These are phyloP conservation scores for Sherardia arvensis DNA, from an alignment of 257 asterid genomes.

Conservation along the genomic window DNA sequence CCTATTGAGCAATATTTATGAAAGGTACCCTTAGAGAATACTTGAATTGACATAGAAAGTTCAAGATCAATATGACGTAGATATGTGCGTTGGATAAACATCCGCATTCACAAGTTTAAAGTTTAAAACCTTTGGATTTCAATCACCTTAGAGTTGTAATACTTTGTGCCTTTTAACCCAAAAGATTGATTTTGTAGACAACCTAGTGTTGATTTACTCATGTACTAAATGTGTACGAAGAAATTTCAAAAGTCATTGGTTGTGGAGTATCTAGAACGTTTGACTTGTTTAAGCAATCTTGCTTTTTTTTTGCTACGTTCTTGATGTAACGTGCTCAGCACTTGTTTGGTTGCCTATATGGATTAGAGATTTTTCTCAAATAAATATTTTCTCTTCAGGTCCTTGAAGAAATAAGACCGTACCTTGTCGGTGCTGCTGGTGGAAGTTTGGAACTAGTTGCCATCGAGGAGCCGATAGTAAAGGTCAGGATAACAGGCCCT, in stretches of 20 bases:
- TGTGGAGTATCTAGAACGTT: too few relatives aligned
- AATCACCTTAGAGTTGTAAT: not conserved
- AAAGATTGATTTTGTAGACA: not conserved
- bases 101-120: not conserved
- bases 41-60: not conserved
- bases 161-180: not conserved
- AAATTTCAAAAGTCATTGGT: not conserved
- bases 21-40: not conserved
- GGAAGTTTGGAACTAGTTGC: slow-evolving; percentile 77
- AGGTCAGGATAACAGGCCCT: slow-evolving; percentile 84
- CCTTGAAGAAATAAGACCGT: slow-evolving; percentile 90
- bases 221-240: not conserved
- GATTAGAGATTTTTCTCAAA: too few relatives aligned
- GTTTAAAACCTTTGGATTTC: not conserved
- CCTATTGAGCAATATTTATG: not conserved
- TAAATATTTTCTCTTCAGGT: slow-evolving; percentile 58
- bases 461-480: slow-evolving; percentile 86
- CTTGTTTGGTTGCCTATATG: not conserved
- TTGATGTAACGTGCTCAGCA: not conserved
- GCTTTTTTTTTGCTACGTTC: not conserved
- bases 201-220: not conserved
- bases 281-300: not conserved
- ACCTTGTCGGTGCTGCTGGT: slow-evolving; percentile 88
- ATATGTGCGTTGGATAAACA: not conserved
- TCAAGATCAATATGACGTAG: not conserved